Base-by-base conservation (phyloP, 2,329 filamentous ascomycete genomes). In the Coleophoma eucalyptorum region DNA sequence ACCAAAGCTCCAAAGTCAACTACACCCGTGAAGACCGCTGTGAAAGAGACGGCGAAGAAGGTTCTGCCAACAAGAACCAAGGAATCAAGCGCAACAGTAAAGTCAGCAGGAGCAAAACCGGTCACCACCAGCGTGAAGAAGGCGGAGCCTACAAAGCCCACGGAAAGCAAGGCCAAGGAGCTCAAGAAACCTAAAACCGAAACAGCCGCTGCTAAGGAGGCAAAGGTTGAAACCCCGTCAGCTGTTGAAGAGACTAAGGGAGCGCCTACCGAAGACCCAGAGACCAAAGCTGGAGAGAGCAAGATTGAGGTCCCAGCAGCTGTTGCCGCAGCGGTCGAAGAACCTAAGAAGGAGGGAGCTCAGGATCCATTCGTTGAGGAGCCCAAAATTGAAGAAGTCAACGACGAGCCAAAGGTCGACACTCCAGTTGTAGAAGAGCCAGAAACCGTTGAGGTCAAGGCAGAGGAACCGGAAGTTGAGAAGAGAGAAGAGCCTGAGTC, bases 231-330 rank as follows among this genome's bases (percentile, higher is more conserved):
- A 13, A 50, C 43, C 18, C 26, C 26, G 6, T 51, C 58, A n/a
- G 51, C 59, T 8, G 51, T 58, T 16, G 56, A 60, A 8, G 54
- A 58, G 34, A 48, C 55, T 41, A 56, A 57, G 48, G 57, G 64
- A 33, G 44, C 55, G 44, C 44, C 54, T 41, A 37, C 50, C 37
- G 51, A 59, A 45, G 51, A 58, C n/a, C 33, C 41, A 42, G 35
- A 38, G 16, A 11, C 35, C 12, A 38, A 38, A 11, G 35, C 16
- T 38, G 35, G 13, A 38, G 35, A 38, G 16, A 18, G 44, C 15
- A 47, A 59, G 33, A 53, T 54, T 34, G 53, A 55, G n/a, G 31
- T 31, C 11, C 49, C 38, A 31, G 47, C 44, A 18, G 37, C 33
- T 21, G 40, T 47, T 4, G 44, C 50, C 4, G 10, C 26, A 11